Conservation (phyloP, 495 filamentous ascomycete genomes). For the Elaphomyces granulatus region DNA sequence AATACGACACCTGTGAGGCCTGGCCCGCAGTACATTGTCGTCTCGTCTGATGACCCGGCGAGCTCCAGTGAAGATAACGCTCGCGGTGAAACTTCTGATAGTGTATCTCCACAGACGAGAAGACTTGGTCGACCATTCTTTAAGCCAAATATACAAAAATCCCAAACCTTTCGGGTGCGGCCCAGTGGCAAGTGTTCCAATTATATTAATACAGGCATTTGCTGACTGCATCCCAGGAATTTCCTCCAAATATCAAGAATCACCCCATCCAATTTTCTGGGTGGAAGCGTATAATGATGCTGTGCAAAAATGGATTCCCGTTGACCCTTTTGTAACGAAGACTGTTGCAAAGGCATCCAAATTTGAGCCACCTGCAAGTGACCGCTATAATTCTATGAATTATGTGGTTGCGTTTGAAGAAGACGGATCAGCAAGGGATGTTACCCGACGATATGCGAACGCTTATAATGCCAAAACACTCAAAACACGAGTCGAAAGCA, state of each 20-base stretch:
- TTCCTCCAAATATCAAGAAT: too few species aligned
- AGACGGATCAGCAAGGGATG: constrained; percentile 60
- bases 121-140: constrained; percentile 34
- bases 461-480: constrained; percentile 82
- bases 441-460: constrained; percentile 65
- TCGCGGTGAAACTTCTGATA: background rate
- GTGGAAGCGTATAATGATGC: constrained; percentile 77
- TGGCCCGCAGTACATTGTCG: constrained; percentile 20
- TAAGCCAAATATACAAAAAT: too few species aligned
- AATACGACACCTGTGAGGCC: constrained; percentile 27
- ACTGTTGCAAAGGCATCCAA: constrained; percentile 58
- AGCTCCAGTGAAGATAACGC: constrained; percentile 16
- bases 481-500: constrained; percentile 56
- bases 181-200: too few species aligned
- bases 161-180: too few species aligned
- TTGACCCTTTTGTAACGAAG: constrained; percentile 71
- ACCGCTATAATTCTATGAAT: constrained; percentile 54
- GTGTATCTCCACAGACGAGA: constrained; percentile 11
- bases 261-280: constrained; percentile 77
- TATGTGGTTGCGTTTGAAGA: constrained; percentile 82
- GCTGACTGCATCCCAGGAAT: too few species aligned
- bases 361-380: constrained; percentile 68
- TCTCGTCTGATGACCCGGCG: constrained; percentile 26
- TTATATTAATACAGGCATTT: too few species aligned
- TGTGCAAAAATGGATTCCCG: constrained; percentile 76